Percentiles rank a stretch among this genome's conserved stretches.
Evolutionary conservation across 2,329 filamentous ascomycete species (phyloP).

Genomic region (Cryphonectria japonica): DNA sequence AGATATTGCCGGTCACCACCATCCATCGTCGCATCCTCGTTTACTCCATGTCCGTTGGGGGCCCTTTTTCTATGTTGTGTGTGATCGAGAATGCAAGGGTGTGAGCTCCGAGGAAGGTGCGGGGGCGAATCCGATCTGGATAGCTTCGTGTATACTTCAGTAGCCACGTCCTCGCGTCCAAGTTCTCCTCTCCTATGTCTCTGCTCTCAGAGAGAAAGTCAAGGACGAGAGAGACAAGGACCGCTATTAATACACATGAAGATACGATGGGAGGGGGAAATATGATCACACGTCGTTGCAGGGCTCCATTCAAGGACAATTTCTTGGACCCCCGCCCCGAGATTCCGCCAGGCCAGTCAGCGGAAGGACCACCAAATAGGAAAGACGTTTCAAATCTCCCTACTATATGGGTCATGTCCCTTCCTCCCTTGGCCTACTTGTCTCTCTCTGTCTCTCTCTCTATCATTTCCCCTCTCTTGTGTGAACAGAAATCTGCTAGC

Average conservation of each 20-base stretch:
- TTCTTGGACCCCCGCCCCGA: slow-evolving; percentile 11
- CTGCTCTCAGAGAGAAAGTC: too few species aligned
- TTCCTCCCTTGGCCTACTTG: neutral
- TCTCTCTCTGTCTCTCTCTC: neutral
- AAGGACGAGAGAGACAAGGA: neutral
- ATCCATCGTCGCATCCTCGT: neutral
- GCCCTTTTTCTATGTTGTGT: neutral
- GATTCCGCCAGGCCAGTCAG: slow-evolving; percentile 7
- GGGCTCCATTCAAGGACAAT: neutral
- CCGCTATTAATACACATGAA: neutral
- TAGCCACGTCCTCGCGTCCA: neutral
- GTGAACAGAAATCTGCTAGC: neutral
- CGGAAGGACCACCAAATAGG: slow-evolving; percentile 9
- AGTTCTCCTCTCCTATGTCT: too few species aligned
- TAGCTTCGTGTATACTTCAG: neutral
- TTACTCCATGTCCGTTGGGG: neutral
- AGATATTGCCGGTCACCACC: slow-evolving; percentile 8
- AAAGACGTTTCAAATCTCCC: slow-evolving; percentile 18
- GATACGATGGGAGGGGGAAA: neutral
- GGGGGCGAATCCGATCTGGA: neutral
- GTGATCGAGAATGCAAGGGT: slow-evolving; percentile 1
- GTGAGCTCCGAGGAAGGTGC: neutral
- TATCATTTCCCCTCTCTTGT: neutral
- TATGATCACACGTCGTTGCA: neutral
- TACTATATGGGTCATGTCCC: neutral